Evolutionary conservation across 306 rosid genomes (phyloP).

Genomic region (Rosa persica): DNA sequence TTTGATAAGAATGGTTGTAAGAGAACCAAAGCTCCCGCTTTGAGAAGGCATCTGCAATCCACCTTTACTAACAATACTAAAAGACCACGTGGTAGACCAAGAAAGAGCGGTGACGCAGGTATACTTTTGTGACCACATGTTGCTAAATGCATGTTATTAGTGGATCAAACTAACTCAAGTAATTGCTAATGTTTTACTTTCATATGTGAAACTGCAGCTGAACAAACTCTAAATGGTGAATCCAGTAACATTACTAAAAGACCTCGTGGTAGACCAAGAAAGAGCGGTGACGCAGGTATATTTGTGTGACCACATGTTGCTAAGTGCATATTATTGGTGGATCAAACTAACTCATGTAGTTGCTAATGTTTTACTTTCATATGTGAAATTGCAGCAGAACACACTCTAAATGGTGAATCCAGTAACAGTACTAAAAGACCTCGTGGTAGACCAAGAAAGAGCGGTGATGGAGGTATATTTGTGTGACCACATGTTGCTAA

Average conservation of each 20-base stretch:
- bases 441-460: neutral
- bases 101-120: too few relatives aligned
- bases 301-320: too few relatives aligned
- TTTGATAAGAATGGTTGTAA: neutral
- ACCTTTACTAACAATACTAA: neutral
- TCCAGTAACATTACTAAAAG: neutral
- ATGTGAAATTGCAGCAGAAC: too few relatives aligned
- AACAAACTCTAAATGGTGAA: neutral
- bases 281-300: too few relatives aligned
- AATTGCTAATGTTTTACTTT: neutral
- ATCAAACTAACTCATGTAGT: too few relatives aligned
- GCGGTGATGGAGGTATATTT: too few relatives aligned
- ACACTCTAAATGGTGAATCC: too few relatives aligned
- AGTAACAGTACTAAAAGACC: neutral
- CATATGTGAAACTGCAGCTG: neutral
- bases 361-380: too few relatives aligned
- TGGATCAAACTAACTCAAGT: neutral
- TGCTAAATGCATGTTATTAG: neutral
- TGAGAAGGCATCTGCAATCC: neutral
- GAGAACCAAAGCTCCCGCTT: neutral
- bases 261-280: neutral
- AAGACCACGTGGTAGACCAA: neutral
- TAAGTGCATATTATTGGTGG: too few relatives aligned
- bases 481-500: too few relatives aligned
- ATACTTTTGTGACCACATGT: too few relatives aligned